Base-by-base conservation (phyloP, 2,329 filamentous ascomycete species). In the Blastomyces parvus region DNA sequence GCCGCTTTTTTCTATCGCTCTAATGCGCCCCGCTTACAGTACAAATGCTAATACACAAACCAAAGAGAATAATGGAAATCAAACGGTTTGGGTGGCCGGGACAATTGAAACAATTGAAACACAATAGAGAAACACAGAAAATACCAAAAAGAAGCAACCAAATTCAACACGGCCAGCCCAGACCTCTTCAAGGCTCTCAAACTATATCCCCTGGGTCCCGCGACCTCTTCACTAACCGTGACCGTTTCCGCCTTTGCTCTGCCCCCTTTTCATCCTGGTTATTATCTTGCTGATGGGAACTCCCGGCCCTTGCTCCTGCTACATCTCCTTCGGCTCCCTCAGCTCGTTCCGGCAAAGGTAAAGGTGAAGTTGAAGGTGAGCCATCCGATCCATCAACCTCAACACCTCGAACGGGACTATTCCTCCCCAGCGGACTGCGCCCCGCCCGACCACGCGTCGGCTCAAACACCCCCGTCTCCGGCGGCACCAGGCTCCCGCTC, bases 341-440 rank as follows among this genome's bases (percentile, higher is more conserved):
- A 38, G 9, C 33, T 36, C 33, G 7, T 36, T 36, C 33, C 33
- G 33, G 33, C 33, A 7, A 36, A 36, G 50, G 22, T 53, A 25
- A 53, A 9, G n/a, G 44, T 48, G 44, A 22, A 9, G n/a, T 2
- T 25, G 44, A 22, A 9, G 27, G 52, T 19, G 52, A 36, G 6
- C 2, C 27, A 22, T 57, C 33, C 6, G 33, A 13, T 13, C 33
- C 22, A 30, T 30, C 36, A 7, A 44, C 36, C n/a, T 59, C 56
- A 17, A 3, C 17, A 3, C 38, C 36, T 5, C 38, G 36, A n/a
- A 75, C 69, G 8, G 74, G 67, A 64, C 72, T 75, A 58, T 69
- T 67, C 62, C 74, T 69, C 4, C 71, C 74, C 14, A 77, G 66
- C 53, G 76, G 74, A 62, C 74, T 77, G 53, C 72, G 69, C 27